These are phyloP conservation scores for Fusarium sp. DNA, from an alignment of 2,329 filamentous ascomycete species.

Conservation along the genomic window DNA sequence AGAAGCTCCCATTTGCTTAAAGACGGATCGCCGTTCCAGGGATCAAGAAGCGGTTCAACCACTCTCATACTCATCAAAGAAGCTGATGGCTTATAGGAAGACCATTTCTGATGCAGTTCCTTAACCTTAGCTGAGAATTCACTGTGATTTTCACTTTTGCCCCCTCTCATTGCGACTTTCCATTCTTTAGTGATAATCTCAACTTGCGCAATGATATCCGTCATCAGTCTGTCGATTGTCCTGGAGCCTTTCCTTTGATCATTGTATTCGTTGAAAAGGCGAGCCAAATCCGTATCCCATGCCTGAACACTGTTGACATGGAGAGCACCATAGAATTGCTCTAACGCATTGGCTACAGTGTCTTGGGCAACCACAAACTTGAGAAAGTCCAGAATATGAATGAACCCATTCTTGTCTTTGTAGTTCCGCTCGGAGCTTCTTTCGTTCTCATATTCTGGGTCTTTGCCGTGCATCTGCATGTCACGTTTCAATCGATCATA, in stretches of 20 bases:
- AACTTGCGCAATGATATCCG: slow-evolving; percentile 53
- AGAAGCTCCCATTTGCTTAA: slow-evolving; percentile 61
- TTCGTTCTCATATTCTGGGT: slow-evolving; percentile 61
- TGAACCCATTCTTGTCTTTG: slow-evolving; percentile 34
- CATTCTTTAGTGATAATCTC: slow-evolving; percentile 50
- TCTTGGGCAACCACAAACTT: slow-evolving; percentile 66
- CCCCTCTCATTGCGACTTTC: slow-evolving; percentile 43
- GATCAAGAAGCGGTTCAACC: slow-evolving; percentile 48
- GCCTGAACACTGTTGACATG: slow-evolving; percentile 36
- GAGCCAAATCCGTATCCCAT: slow-evolving; percentile 55
- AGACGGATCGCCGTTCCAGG: slow-evolving; percentile 38
- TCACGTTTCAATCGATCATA: slow-evolving; percentile 28
- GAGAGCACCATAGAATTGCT: slow-evolving; percentile 48
- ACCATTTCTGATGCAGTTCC: slow-evolving; percentile 57
- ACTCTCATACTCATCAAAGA: slow-evolving; percentile 41
- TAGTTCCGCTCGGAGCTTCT: slow-evolving; percentile 44
- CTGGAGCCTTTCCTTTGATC: slow-evolving; percentile 42
- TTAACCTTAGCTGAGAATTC: slow-evolving; percentile 49
- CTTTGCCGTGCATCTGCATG: slow-evolving; percentile 44
- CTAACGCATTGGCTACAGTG: slow-evolving; percentile 55
- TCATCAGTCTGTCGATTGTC: slow-evolving; percentile 51
- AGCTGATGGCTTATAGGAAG: slow-evolving; percentile 54
- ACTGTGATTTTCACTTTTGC: slow-evolving; percentile 42
- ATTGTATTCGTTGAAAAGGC: slow-evolving; percentile 53
- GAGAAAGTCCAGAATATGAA: slow-evolving; percentile 72